phyloP scores from a whole-genome alignment of 2,329 filamentous ascomycete genomes.

The Beauveria sp. region DNA sequence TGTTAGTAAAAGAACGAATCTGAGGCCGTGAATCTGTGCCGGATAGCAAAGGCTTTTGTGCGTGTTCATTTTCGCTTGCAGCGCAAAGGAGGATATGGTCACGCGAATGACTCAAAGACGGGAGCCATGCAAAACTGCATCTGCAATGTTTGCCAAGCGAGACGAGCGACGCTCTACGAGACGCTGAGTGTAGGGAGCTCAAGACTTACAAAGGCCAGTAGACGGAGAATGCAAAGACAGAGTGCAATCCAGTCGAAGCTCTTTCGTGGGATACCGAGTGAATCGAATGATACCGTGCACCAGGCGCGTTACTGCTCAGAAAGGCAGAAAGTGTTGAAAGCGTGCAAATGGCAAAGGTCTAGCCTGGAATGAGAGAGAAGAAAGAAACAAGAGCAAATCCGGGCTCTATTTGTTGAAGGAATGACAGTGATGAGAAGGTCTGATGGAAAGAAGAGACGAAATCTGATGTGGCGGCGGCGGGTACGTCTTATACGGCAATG shows the following conservation, averaged over 20 bases:
- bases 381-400: neutral
- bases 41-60: neutral
- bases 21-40: neutral
- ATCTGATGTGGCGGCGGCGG: constrained; percentile 1
- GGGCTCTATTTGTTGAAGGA: constrained; percentile 5
- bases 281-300: constrained; percentile 14
- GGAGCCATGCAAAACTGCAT: neutral
- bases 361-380: constrained; percentile 23
- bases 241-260: neutral
- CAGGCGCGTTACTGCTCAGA: constrained; percentile 18
- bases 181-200: neutral
- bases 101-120: neutral
- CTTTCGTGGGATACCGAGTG: constrained; percentile 11
- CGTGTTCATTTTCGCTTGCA: neutral
- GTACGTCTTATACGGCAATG: constrained; percentile 10
- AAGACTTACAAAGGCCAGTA: neutral
- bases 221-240: neutral
- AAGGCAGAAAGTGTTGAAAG: constrained; percentile 11
- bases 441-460: constrained; percentile 4
- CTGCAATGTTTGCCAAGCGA: neutral
- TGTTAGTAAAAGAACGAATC: neutral
- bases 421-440: constrained; percentile 9
- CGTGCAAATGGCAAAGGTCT: constrained; percentile 27
- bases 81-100: neutral
- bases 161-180: neutral